Conservation (phyloP, 495 filamentous ascomycete species). For the Friedmanniomyces simplex region DNA sequence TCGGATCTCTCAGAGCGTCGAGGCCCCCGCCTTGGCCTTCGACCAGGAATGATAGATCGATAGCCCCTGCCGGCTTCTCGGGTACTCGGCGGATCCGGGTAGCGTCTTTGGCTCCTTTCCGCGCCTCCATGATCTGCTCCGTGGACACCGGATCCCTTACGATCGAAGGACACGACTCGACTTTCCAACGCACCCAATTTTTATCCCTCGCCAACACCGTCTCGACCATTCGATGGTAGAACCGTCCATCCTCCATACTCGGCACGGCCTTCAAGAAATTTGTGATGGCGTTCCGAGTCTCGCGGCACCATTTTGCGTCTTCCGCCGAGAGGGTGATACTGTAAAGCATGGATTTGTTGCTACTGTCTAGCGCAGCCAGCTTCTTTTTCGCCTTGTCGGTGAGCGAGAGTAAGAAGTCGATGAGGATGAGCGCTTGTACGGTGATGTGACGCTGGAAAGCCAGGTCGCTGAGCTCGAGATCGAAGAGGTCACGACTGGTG, state of each 20-base stretch:
- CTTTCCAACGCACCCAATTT: constrained; percentile 97
- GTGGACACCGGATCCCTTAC: constrained; percentile 58
- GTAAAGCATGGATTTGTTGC: constrained; percentile 72
- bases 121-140: constrained; percentile 54
- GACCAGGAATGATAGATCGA: constrained; percentile 67
- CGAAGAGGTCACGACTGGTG: constrained; percentile 88
- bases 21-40: constrained; percentile 47
- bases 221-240: constrained; percentile 93
- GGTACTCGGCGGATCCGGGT: constrained; percentile 58
- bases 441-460: constrained; percentile 88
- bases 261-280: constrained; percentile 63
- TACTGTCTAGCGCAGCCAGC: constrained; percentile 48
- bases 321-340: constrained; percentile 65
- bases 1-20: constrained; percentile 47
- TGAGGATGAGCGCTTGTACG: constrained; percentile 84
- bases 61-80: constrained; percentile 54
- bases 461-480: constrained; percentile 87
- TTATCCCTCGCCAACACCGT: constrained; percentile 90
- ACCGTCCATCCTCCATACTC: constrained; percentile 54
- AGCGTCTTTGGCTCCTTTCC: constrained; percentile 49
- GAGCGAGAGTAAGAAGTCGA: constrained; percentile 86
- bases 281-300: constrained; percentile 62
- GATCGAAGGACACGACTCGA: constrained; percentile 81
- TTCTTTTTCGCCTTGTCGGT: constrained; percentile 74
- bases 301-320: constrained; percentile 72